Base-by-base conservation (phyloP, 1,284 basidiomycete genomes). In the Violaceomyces palustris region DNA sequence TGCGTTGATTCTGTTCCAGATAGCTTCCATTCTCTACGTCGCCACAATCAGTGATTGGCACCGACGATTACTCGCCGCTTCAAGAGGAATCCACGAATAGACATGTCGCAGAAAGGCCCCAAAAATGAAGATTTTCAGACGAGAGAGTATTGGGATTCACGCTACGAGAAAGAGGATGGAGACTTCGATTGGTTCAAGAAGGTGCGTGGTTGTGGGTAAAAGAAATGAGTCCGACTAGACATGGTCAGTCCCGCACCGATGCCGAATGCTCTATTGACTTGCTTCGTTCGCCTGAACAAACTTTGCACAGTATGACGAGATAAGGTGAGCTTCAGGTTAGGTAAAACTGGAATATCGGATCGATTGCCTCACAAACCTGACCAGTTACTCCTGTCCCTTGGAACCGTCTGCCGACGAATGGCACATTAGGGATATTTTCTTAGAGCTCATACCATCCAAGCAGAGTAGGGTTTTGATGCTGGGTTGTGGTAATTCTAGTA, bases 181-280 rank as follows among this genome's bases (percentile, higher is more conserved):
- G 54, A 64, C 18, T 67, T 63, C 37, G 67, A 69, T 44, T 68
- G 67, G 67, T 69, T 67, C 39, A 58, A 63, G 23, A 64, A 37
- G 31, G 57, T 67, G 44, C 18, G 48, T 28, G 1, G 6, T 9
- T 9, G n/a, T n/a, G n/a, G n/a, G n/a, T n/a, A n/a, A n/a, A n/a
- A n/a, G n/a, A n/a, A n/a, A n/a, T n/a, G n/a, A n/a, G n/a, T n/a
- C n/a, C n/a, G n/a, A n/a, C n/a, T n/a, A n/a, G n/a, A n/a, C n/a
- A n/a, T n/a, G n/a, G n/a, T n/a, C n/a, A n/a, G n/a, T n/a, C n/a
- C n/a, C n/a, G n/a, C n/a, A n/a, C n/a, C n/a, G n/a, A n/a, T n/a
- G n/a, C n/a, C n/a, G n/a, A n/a, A n/a, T n/a, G n/a, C n/a, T n/a
- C 34, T 14, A 21, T 32, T 22, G 4, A 9, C 15, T 14, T 17